phyloP scores from a whole-genome alignment of 352 stramenopile species.

The Phytophthora uliginosa region DNA sequence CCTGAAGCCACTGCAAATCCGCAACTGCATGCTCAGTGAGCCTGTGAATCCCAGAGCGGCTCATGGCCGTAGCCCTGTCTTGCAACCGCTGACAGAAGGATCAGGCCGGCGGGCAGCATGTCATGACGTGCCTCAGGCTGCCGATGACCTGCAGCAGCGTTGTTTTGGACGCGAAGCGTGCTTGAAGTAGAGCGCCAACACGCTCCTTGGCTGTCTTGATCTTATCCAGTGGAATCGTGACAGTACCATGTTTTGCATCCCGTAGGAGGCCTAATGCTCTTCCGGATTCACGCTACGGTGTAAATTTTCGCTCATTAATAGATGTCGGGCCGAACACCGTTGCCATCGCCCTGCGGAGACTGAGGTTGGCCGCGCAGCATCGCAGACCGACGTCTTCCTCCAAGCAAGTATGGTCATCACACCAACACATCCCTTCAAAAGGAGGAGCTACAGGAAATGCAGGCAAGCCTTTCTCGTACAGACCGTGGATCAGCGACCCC shows the following conservation, averaged over 20 bases:
- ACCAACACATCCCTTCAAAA: not conserved
- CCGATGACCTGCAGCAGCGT: conserved; percentile 9
- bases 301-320: conserved; percentile 15
- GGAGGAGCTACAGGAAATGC: too few relatives aligned
- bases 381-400: not conserved
- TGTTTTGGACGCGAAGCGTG: not conserved
- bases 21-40: not conserved
- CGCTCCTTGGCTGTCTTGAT: not conserved
- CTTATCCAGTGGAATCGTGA: conserved; percentile 6
- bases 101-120: too few relatives aligned
- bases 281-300: not conserved
- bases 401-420: not conserved
- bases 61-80: not conserved
- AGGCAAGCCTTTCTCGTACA: not conserved
- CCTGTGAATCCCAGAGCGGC: not conserved
- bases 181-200: not conserved
- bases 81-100: not conserved
- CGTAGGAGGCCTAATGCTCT: conserved; percentile 20
- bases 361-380: not conserved
- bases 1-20: not conserved
- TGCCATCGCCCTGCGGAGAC: not conserved
- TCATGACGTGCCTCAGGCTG: conserved; percentile 17
- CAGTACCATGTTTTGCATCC: not conserved
- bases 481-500: not conserved
- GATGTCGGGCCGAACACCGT: not conserved